phyloP scores from a whole-genome alignment of 2,329 filamentous ascomycete genomes.

The Pseudogymnoascus sp. region DNA sequence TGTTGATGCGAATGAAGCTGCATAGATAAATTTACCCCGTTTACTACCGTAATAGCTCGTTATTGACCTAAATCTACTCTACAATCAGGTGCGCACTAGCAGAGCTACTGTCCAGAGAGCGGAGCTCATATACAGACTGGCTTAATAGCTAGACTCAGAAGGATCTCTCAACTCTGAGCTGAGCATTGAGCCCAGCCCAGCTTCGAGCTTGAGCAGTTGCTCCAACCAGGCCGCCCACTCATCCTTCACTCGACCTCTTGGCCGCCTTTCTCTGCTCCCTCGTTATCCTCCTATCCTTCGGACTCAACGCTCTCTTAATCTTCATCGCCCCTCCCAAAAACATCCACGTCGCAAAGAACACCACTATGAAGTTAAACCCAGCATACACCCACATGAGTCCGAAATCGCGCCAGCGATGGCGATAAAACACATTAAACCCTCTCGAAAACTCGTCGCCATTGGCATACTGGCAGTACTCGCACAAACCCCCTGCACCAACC shows the following conservation, averaged over 20 bases:
- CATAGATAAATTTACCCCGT: background rate
- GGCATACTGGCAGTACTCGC: conserved; percentile 57
- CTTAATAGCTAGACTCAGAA: too few species aligned
- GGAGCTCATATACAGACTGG: too few species aligned
- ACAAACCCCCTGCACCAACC: conserved; percentile 45
- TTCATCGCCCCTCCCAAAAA: conserved; percentile 32
- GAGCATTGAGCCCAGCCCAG: too few species aligned
- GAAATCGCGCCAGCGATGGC: conserved; percentile 57
- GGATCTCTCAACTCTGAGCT: too few species aligned
- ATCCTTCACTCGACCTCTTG: conserved; percentile 2
- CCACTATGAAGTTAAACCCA: conserved; percentile 51
- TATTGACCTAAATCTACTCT: too few species aligned
- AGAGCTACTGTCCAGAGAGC: too few species aligned
- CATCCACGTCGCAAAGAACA: conserved; percentile 46
- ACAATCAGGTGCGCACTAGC: too few species aligned
- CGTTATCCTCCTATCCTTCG: conserved; percentile 11
- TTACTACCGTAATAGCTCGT: background rate
- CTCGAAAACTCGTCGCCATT: conserved; percentile 41
- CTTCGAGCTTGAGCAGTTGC: too few species aligned
- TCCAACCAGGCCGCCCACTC: too few species aligned
- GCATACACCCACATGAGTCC: conserved; percentile 57
- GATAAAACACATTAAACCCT: conserved; percentile 52
- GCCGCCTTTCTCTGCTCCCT: background rate
- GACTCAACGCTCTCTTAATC: conserved; percentile 12
- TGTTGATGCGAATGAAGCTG: conserved; percentile 1